Conservation (phyloP, 345 rosid genomes). For the Draba incana region DNA sequence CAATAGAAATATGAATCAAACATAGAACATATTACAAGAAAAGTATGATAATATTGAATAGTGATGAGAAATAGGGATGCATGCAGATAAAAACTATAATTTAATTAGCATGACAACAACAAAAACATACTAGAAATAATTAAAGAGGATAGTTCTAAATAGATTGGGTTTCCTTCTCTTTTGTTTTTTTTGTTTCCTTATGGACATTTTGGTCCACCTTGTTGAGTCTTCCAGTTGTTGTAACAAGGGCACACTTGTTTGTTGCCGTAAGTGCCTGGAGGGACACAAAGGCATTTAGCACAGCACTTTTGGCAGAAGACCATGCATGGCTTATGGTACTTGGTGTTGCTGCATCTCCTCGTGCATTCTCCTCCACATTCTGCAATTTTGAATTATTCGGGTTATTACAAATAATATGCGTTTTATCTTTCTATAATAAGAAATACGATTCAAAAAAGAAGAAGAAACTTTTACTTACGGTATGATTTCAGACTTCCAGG, state of each 20-base stretch:
- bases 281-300: constrained; percentile 75
- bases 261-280: constrained; percentile 73
- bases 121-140: constrained; percentile 11
- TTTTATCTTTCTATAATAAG: neutral
- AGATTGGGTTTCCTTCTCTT: neutral
- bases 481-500: constrained; percentile 54
- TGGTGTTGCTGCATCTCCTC: constrained; percentile 68
- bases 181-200: constrained; percentile 4
- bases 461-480: constrained; percentile 41
- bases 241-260: constrained; percentile 74
- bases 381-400: neutral
- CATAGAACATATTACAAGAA: neutral
- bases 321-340: constrained; percentile 70
- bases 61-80: neutral
- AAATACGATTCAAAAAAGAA: neutral
- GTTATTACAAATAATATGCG: neutral
- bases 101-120: neutral
- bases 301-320: constrained; percentile 82
- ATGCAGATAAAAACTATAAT: neutral
- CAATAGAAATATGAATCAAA: constrained; percentile 8
- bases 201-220: constrained; percentile 79
- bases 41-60: neutral
- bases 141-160: neutral
- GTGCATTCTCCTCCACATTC: constrained; percentile 60
- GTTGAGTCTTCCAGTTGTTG: constrained; percentile 73